Evolutionary conservation across 345 rosid species (phyloP).

Genomic region (Physaria fendleri): DNA sequence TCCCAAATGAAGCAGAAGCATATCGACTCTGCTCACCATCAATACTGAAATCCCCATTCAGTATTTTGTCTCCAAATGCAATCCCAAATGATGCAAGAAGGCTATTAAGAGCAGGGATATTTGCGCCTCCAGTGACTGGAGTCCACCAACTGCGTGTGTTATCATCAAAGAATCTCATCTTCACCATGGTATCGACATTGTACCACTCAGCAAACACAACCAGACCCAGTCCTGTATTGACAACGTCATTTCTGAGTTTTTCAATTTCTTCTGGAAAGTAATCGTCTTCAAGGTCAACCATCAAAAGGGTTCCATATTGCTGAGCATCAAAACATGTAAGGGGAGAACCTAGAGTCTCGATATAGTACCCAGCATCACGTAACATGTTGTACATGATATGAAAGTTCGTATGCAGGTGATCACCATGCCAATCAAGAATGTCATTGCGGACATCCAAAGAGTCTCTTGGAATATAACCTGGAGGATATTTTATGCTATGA

Average conservation of each 20-base stretch:
- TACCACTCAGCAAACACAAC: conserved; percentile 97
- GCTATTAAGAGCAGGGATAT: conserved; percentile 86
- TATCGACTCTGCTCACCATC: conserved; percentile 94
- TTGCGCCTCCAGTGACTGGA: conserved; percentile 97
- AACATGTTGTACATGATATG: conserved; percentile 93
- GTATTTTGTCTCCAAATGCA: conserved; percentile 92
- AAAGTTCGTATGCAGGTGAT: conserved; percentile 96
- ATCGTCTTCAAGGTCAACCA: conserved; percentile 97
- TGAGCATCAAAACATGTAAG: conserved; percentile 90
- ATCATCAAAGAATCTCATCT: conserved; percentile 98
- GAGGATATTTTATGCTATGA: conserved; percentile 96
- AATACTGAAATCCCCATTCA: conserved; percentile 88
- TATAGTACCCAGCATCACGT: conserved; percentile 84
- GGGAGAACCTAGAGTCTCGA: conserved; percentile 97
- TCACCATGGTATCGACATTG: conserved; percentile 94
- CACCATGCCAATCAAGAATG: conserved; percentile 99
- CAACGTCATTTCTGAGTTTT: conserved; percentile 74
- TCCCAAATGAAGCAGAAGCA: conserved; percentile 95
- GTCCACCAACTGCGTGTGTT: conserved; percentile 99
- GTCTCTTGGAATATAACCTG: conserved; percentile 98
- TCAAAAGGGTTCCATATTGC: conserved; percentile 87
- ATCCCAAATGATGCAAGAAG: conserved; percentile 95
- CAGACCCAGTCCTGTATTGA: conserved; percentile 74
- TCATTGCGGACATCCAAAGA: conserved; percentile 97
- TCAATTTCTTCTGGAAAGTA: conserved; percentile 89